Conservation (phyloP, 164 flowering plant species). For the Sextonia rubra region DNA sequence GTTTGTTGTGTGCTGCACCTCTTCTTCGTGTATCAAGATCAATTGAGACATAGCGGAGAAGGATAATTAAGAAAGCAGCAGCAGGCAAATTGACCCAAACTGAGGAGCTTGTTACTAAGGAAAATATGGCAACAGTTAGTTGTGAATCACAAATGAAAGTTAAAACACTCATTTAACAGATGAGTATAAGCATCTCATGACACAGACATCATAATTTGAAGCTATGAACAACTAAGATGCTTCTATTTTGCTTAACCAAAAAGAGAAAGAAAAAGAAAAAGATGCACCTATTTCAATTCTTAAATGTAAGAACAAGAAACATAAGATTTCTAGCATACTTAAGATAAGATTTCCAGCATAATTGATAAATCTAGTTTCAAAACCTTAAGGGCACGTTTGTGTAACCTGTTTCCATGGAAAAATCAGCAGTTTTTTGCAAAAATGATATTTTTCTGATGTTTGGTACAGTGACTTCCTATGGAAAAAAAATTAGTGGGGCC, state of each 20-base stretch:
- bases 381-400: too few species aligned
- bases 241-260: too few species aligned
- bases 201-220: background rate
- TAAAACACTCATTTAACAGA: background rate
- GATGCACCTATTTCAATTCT: background rate
- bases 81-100: conserved; percentile 90
- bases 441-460: too few species aligned
- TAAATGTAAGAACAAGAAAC: background rate
- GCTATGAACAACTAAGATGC: background rate
- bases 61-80: conserved; percentile 51
- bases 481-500: too few species aligned
- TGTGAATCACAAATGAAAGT: background rate
- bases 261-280: too few species aligned
- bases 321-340: too few species aligned
- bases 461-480: too few species aligned
- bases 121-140: conserved; percentile 12
- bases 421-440: too few species aligned
- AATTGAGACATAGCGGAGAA: conserved; percentile 71
- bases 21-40: conserved; percentile 78
- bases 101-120: conserved; percentile 92
- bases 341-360: too few species aligned
- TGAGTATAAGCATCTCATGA: background rate
- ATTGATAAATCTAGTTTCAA: too few species aligned
- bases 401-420: too few species aligned
- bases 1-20: conserved; percentile 53